Base-by-base conservation (phyloP, 352 stramenopile genomes). In the Pythium periplocum region DNA sequence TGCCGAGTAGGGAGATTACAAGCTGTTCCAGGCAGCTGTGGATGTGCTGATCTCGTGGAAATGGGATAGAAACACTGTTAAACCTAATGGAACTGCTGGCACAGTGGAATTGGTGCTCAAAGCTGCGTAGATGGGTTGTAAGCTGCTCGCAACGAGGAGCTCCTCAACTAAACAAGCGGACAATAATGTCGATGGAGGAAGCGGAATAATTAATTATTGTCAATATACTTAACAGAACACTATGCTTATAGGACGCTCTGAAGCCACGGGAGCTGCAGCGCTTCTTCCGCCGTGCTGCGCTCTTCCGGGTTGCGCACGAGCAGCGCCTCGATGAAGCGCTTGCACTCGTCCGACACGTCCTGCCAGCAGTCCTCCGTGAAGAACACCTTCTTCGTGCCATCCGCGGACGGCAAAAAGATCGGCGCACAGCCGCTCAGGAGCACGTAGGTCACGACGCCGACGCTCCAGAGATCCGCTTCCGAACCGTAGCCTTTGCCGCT, bases 381-480 rank as follows among this genome's bases (percentile, higher is more conserved):
- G 40, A 87, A 83, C 9, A 93, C 73, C 36, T 86, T 83, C 49
- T 79, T 83, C 36, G 78, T 79, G 34, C 78, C 81, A 10, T 89
- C 75, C 2, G 59, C 57, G 0, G 73, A 68, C 1, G 79, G 79
- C 11, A 89, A 55, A 50, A 90, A 93, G 59, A 89, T 77, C 0
- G 83, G 83, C 32, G 83, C 83, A 42, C 69, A 90, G 6, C 85
- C 93, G 31, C 72, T 93, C 12, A 96, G 61, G 31, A 97, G 62
- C 41, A 97, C 83, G 53, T 91, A 97, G 31, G 92, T 87, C 35
- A 98, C 93, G 10, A 96, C 89, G 35, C 91, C 91, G 12, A 97
- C 79, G 57, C 86, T 96, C 89, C 90, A 98, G 59, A 97, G 87
- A 58, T 98, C 94, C 5, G 92, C 93, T 47, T 96, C 90, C 30